Evolutionary conservation across 768 basidiomycete genomes (phyloP).

Genomic region (Nidula microcarpa): DNA sequence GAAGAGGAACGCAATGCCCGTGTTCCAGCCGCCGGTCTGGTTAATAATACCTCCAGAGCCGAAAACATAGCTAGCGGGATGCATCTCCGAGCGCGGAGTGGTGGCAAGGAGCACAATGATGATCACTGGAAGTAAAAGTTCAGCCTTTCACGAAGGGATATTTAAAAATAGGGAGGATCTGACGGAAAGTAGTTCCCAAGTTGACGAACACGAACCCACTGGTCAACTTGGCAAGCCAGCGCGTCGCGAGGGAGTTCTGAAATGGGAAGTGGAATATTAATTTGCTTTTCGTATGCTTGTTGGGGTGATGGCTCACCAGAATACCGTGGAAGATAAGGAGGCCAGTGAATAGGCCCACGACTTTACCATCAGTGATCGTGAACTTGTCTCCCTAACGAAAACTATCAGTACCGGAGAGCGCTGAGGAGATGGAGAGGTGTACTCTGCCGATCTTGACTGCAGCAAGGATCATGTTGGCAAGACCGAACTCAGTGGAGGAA

Average conservation of each 20-base stretch:
- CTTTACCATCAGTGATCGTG: conserved; percentile 41
- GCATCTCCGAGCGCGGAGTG: conserved; percentile 75
- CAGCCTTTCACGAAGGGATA: conserved; percentile 1
- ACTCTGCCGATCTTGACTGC: conserved; percentile 56
- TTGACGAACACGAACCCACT: conserved; percentile 84
- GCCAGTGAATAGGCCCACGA: conserved; percentile 74
- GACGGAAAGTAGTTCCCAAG: conserved; percentile 71
- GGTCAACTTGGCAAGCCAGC: conserved; percentile 71
- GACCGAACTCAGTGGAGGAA: conserved; percentile 83
- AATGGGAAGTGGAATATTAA: background rate
- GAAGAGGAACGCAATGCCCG: conserved; percentile 79
- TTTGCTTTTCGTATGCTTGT: too few relatives aligned
- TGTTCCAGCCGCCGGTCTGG: conserved; percentile 75
- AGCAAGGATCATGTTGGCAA: conserved; percentile 77
- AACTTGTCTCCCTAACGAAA: background rate
- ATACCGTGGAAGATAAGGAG: conserved; percentile 77
- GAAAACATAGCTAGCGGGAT: conserved; percentile 77
- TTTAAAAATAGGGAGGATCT: conserved; percentile 13
- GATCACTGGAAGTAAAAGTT: conserved; percentile 48
- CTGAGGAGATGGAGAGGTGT: conserved; percentile 14
- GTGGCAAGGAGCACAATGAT: conserved; percentile 80
- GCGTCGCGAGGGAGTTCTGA: conserved; percentile 73
- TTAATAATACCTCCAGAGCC: conserved; percentile 73
- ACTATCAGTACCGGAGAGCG: background rate
- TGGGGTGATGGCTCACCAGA: conserved; percentile 35